A percentile compares a stretch with the other conserved stretches of the same genome.
Conservation (phyloP, 2,329 filamentous ascomycete genomes). For the Aspergillus fischeri region DNA sequence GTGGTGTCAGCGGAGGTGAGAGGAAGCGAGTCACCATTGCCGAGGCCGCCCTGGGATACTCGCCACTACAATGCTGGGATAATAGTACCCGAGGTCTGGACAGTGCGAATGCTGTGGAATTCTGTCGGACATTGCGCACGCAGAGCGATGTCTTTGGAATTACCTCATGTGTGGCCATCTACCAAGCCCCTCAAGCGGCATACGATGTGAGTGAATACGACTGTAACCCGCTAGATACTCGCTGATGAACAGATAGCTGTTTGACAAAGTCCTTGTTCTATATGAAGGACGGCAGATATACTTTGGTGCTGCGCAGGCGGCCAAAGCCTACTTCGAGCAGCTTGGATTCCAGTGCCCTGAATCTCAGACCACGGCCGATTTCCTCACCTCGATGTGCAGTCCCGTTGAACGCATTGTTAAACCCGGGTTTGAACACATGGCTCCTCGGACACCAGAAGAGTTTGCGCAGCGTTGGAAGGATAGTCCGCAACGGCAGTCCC, state of each 20-base stretch:
- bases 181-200: slow-evolving; percentile 42
- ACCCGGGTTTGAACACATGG: slow-evolving; percentile 55
- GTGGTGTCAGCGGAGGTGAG: slow-evolving; percentile 56
- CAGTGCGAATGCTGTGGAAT: slow-evolving; percentile 49
- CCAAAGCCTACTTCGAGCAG: slow-evolving; percentile 60
- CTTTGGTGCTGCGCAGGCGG: slow-evolving; percentile 58
- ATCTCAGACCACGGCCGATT: slow-evolving; percentile 64
- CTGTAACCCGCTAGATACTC: background rate
- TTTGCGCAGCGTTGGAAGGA: slow-evolving; percentile 55
- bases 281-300: slow-evolving; percentile 71
- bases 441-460: slow-evolving; percentile 64
- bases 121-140: slow-evolving; percentile 44
- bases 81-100: slow-evolving; percentile 44
- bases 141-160: slow-evolving; percentile 41
- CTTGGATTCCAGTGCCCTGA: slow-evolving; percentile 64
- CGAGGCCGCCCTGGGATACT: slow-evolving; percentile 43
- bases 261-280: slow-evolving; percentile 65
- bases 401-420: slow-evolving; percentile 53
- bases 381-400: slow-evolving; percentile 64
- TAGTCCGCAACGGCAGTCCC: slow-evolving; percentile 40
- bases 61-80: slow-evolving; percentile 38
- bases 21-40: slow-evolving; percentile 55
- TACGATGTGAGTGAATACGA: slow-evolving; percentile 10
- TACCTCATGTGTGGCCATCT: slow-evolving; percentile 48
- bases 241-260: slow-evolving; percentile 35